Conservation (phyloP, 306 rosid species). For the Lathyrus sativus region DNA sequence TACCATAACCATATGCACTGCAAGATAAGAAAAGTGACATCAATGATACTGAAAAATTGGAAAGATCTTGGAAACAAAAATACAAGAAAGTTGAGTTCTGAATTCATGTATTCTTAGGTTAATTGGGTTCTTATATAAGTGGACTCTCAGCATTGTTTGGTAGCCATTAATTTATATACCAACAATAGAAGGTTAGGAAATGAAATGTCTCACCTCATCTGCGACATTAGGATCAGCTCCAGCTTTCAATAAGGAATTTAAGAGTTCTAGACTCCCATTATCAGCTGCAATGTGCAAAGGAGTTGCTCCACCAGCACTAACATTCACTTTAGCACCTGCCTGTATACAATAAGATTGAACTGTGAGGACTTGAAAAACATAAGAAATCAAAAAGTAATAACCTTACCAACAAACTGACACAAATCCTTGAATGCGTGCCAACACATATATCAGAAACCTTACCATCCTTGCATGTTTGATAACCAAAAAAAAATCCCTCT, state of each 20-base stretch:
- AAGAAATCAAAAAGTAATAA: slow-evolving; percentile 18
- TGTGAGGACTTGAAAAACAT: slow-evolving; percentile 17
- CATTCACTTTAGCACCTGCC: slow-evolving; percentile 89
- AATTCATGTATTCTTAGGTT: slow-evolving; percentile 3
- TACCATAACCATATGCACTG: slow-evolving; percentile 22
- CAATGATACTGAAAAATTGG: slow-evolving; percentile 24
- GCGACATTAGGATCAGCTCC: slow-evolving; percentile 81
- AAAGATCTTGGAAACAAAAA: slow-evolving; percentile 28
- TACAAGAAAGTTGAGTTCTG: background rate
- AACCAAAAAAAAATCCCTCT: background rate
- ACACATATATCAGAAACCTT: no score
- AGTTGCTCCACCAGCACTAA: slow-evolving; percentile 92
- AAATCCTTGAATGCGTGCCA: background rate
- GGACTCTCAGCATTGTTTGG: background rate
- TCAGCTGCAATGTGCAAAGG: slow-evolving; percentile 93
- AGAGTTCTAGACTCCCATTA: slow-evolving; percentile 63
- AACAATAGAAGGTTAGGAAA: slow-evolving; percentile 1
- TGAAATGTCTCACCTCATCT: slow-evolving; percentile 65
- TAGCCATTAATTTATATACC: background rate
- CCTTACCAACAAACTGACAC: slow-evolving; percentile 12
- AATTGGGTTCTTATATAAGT: slow-evolving; percentile 17
- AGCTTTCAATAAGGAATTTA: slow-evolving; percentile 71
- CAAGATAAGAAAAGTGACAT: slow-evolving; percentile 24
- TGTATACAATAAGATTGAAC: slow-evolving; percentile 45
- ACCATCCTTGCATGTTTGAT: no score